These are phyloP conservation scores for Candida railenensis DNA, from an alignment of 805 yeast species.

Conservation along the genomic window DNA sequence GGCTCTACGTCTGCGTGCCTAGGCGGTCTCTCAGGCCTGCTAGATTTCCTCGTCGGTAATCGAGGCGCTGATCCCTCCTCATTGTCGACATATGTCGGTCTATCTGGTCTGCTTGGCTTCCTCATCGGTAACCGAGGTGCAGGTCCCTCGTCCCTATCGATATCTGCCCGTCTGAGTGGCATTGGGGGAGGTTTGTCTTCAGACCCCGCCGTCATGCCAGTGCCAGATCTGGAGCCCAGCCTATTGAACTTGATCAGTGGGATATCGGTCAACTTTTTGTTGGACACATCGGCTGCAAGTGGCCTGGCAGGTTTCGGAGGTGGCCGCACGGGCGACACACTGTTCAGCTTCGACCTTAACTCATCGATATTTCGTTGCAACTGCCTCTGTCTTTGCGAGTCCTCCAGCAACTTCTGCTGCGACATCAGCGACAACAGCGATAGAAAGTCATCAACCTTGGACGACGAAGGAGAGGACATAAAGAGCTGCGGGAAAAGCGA, in stretches of 20 bases:
- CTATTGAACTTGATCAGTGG: slow-evolving; percentile 20
- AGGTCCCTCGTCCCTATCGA: background rate
- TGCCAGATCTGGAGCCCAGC: background rate
- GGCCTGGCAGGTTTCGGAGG: slow-evolving; percentile 2
- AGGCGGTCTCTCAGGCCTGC: background rate
- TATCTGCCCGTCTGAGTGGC: slow-evolving; percentile 8
- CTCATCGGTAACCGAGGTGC: slow-evolving; percentile 11
- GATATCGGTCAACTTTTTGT: background rate
- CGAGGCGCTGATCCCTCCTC: slow-evolving; percentile 8
- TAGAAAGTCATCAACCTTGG: slow-evolving; percentile 39
- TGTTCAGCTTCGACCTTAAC: slow-evolving; percentile 22
- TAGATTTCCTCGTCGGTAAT: slow-evolving; percentile 10
- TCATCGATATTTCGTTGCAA: slow-evolving; percentile 32
- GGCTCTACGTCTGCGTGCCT: background rate
- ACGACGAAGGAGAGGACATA: slow-evolving; percentile 27
- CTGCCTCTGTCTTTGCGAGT: slow-evolving; percentile 32
- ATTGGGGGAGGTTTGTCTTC: slow-evolving; percentile 11
- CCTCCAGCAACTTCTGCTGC: slow-evolving; percentile 32
- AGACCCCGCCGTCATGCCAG: slow-evolving; percentile 3
- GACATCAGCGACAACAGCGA: slow-evolving; percentile 34
- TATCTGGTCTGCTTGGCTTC: slow-evolving; percentile 4
- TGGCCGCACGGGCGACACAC: slow-evolving; percentile 16
- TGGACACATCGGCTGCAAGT: background rate
- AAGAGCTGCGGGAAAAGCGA: background rate
- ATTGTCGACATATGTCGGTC: background rate